These are phyloP conservation scores for Rhizophagus prolifer DNA, from an alignment of 192 early-diverging fungal species.

Conservation along the genomic window DNA sequence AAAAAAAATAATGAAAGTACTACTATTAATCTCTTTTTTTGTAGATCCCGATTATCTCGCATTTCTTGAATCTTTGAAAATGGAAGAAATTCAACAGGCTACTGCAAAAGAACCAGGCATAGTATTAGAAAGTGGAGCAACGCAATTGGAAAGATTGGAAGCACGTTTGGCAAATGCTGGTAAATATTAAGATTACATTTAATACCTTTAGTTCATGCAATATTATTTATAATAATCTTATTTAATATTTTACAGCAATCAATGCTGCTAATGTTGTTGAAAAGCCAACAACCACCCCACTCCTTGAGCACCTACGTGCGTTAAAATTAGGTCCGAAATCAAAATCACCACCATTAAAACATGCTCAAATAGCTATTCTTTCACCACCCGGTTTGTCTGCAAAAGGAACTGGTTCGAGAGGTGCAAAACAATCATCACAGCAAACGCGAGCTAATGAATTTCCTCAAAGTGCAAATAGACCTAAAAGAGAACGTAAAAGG, in stretches of 20 bases:
- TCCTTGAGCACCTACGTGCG: constrained; percentile 71
- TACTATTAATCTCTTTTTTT: neutral
- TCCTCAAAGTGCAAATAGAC: neutral
- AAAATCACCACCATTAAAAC: constrained; percentile 41
- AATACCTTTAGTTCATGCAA: neutral
- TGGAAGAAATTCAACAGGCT: constrained; percentile 36
- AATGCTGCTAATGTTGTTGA: constrained; percentile 35
- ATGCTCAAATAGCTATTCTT: neutral
- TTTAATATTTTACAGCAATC: neutral
- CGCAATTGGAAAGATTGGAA: constrained; percentile 51
- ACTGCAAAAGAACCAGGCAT: constrained; percentile 42
- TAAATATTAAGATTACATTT: constrained; percentile 9
- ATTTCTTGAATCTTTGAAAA: constrained; percentile 69
- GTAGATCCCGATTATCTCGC: constrained; percentile 75
- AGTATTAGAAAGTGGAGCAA: constrained; percentile 43
- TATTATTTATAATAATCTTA: neutral
- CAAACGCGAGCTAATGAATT: neutral
- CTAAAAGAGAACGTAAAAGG: constrained; percentile 7
- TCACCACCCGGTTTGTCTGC: neutral
- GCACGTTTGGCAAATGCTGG: constrained; percentile 38
- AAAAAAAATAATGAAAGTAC: neutral
- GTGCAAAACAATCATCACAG: neutral
- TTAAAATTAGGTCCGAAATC: constrained; percentile 65
- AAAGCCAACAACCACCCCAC: constrained; percentile 72
- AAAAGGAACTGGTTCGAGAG: constrained; percentile 29